Evolutionary conservation across 805 yeast species (phyloP).

Genomic region (Wickerhamiella sorbophila): DNA sequence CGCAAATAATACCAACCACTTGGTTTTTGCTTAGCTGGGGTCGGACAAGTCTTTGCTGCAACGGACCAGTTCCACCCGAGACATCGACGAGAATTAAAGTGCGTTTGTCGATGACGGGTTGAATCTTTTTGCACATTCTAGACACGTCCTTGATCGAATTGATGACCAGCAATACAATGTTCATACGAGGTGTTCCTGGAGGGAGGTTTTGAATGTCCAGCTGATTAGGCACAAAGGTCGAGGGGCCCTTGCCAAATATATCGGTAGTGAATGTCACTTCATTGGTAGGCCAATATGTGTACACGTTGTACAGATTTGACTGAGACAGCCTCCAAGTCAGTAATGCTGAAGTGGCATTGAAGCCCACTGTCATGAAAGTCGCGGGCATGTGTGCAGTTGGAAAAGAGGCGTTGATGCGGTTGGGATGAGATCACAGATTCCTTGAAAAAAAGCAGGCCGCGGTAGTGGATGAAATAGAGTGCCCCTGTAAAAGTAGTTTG

Average conservation of each 20-base stretch:
- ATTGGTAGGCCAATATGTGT: conserved; percentile 20
- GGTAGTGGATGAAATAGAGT: too few species aligned
- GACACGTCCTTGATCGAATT: conserved; percentile 19
- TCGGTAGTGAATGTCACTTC: conserved; percentile 12
- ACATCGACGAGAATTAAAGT: conserved; percentile 18
- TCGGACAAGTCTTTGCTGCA: conserved; percentile 18
- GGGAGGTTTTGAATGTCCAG: conserved; percentile 14
- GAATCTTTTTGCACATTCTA: conserved; percentile 18
- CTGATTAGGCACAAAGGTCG: conserved; percentile 10
- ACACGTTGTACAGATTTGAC: conserved; percentile 11
- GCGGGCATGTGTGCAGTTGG: too few species aligned
- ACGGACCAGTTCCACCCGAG: conserved; percentile 17
- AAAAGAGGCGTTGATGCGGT: too few species aligned
- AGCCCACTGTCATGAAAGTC: conserved; percentile 16
- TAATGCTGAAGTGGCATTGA: conserved; percentile 19
- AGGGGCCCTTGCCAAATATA: conserved; percentile 8
- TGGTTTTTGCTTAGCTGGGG: conserved; percentile 8
- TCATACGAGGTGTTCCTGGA: conserved; percentile 2
- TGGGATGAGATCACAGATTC: too few species aligned
- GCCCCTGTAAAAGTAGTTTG: too few species aligned
- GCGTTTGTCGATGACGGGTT: conserved; percentile 12
- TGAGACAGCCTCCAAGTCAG: conserved; percentile 17
- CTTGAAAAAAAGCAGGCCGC: too few species aligned
- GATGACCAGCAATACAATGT: conserved; percentile 14
- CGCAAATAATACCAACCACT: conserved; percentile 16